Percentiles rank a stretch among this genome's conserved stretches.
phyloP scores from a whole-genome alignment of 2,329 filamentous ascomycete species.

The Apiospora aurea region DNA sequence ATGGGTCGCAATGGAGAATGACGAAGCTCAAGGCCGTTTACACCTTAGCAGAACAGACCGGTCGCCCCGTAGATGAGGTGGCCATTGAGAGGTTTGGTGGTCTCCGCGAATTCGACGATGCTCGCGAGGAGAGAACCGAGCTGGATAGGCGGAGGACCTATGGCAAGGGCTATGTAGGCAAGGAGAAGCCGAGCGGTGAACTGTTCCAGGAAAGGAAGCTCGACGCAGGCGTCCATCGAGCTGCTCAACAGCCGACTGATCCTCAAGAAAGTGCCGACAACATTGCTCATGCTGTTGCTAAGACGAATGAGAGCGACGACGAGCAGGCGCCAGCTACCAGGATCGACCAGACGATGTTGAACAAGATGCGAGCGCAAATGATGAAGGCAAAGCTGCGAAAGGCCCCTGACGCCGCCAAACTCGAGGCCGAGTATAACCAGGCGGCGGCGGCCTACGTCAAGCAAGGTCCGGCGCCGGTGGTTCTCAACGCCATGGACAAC shows the following conservation, averaged over 20 bases:
- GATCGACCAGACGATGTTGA: constrained; percentile 81
- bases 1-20: constrained; percentile 94
- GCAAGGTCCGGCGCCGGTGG: constrained; percentile 72
- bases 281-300: constrained; percentile 55
- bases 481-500: constrained; percentile 88
- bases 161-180: constrained; percentile 82
- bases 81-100: constrained; percentile 83
- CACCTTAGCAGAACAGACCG: constrained; percentile 75
- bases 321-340: constrained; percentile 49
- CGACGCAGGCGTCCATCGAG: constrained; percentile 57
- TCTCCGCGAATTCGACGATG: constrained; percentile 87
- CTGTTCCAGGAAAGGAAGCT: constrained; percentile 78
- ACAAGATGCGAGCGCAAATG: constrained; percentile 89
- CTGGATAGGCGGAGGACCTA: constrained; percentile 83
- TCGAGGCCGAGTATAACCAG: constrained; percentile 85
- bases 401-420: constrained; percentile 74
- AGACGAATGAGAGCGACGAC: background rate
- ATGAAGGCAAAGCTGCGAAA: constrained; percentile 93
- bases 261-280: constrained; percentile 65
- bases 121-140: constrained; percentile 91
- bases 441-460: constrained; percentile 68
- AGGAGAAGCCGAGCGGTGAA: constrained; percentile 87
- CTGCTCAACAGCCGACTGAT: constrained; percentile 42
- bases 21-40: constrained; percentile 90
- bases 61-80: constrained; percentile 78